phyloP scores from a whole-genome alignment of 805 yeast species.

The Wickerhamomyces subpelliculosus region DNA sequence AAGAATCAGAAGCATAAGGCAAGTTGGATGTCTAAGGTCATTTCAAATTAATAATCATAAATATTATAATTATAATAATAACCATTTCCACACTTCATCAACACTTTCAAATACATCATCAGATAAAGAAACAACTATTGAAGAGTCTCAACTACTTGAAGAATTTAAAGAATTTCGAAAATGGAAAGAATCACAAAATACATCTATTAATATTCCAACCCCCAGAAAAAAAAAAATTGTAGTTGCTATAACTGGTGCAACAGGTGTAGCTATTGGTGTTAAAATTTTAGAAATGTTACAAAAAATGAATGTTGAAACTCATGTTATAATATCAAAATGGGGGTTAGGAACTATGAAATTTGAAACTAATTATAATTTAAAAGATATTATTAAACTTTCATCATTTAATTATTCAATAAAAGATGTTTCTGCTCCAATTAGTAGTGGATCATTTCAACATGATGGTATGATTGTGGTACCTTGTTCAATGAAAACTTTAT shows the following conservation, averaged over 20 bases:
- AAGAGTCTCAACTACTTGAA: background rate
- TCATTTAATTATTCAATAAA: slow-evolving; percentile 13
- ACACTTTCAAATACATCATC: too few species aligned
- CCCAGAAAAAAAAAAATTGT: slow-evolving; percentile 12
- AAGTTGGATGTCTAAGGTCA: too few species aligned
- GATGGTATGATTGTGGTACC: slow-evolving; percentile 27
- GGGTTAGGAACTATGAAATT: slow-evolving; percentile 23
- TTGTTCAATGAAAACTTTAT: slow-evolving; percentile 24
- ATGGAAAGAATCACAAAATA: slow-evolving; percentile 1
- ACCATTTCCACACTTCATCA: too few species aligned
- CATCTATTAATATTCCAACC: background rate
- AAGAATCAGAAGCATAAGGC: too few species aligned
- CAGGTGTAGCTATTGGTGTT: slow-evolving; percentile 21
- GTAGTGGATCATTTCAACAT: slow-evolving; percentile 23
- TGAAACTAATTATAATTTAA: slow-evolving; percentile 19
- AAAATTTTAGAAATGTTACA: slow-evolving; percentile 17
- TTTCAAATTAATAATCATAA: too few species aligned
- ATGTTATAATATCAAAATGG: slow-evolving; percentile 24
- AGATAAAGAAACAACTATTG: too few species aligned
- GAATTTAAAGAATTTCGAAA: background rate
- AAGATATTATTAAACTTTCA: slow-evolving; percentile 15
- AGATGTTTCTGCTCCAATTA: slow-evolving; percentile 23
- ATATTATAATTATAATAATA: too few species aligned
- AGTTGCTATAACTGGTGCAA: slow-evolving; percentile 24
- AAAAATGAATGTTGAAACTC: slow-evolving; percentile 17